Evolutionary conservation across 192 early-diverging fungal genomes (phyloP).

Genomic region (Podila minutissima): DNA sequence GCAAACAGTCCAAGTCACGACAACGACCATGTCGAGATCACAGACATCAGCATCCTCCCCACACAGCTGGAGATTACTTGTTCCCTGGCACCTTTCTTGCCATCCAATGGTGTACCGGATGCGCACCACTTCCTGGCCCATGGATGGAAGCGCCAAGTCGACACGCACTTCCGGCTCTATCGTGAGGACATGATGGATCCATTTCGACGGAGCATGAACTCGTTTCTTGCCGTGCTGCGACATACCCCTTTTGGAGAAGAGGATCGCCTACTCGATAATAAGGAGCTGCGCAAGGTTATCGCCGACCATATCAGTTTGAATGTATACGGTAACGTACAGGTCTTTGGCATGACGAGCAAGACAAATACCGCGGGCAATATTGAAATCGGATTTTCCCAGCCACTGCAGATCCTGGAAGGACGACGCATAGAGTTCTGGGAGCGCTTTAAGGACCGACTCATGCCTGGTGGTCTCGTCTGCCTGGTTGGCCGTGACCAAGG

Average conservation of each 20-base stretch:
- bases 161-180: slow-evolving; percentile 67
- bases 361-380: slow-evolving; percentile 28
- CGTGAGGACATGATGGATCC: slow-evolving; percentile 66
- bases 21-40: slow-evolving; percentile 60
- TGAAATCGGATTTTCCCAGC: slow-evolving; percentile 41
- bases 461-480: slow-evolving; percentile 58
- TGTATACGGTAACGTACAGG: slow-evolving; percentile 50
- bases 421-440: slow-evolving; percentile 57
- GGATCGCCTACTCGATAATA: neutral
- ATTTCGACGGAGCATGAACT: slow-evolving; percentile 49
- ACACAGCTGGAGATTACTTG: slow-evolving; percentile 61
- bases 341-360: slow-evolving; percentile 30
- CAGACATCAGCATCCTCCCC: slow-evolving; percentile 61
- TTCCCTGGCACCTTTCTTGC: slow-evolving; percentile 53
- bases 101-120: slow-evolving; percentile 50
- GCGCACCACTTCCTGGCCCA: slow-evolving; percentile 56
- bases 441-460: slow-evolving; percentile 49
- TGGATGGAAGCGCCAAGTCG: slow-evolving; percentile 61
- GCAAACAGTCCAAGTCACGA: slow-evolving; percentile 55
- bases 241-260: slow-evolving; percentile 18
- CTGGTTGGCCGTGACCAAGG: slow-evolving; percentile 25
- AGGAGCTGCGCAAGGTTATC: slow-evolving; percentile 29
- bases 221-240: slow-evolving; percentile 44
- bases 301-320: slow-evolving; percentile 45
- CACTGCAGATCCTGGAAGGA: slow-evolving; percentile 6